Evolutionary conservation across 208 protist genomes (phyloP).

Genomic region (Acanthamoeba healyi): DNA sequence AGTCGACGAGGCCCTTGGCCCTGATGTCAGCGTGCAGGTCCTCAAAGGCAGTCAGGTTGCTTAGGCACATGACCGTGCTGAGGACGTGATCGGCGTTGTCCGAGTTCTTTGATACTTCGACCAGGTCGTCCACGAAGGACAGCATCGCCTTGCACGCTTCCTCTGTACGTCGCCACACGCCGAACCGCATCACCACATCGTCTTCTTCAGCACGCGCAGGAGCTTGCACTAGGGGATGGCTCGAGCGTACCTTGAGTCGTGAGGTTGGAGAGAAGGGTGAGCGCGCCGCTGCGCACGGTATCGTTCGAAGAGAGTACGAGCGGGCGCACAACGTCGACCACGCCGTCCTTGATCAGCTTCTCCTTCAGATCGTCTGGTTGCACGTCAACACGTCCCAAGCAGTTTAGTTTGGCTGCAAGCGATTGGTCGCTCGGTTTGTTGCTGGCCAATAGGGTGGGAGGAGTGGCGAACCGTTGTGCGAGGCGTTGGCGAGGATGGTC

Average conservation of each 20-base stretch:
- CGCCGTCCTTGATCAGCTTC: neutral
- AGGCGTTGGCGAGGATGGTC: constrained; percentile 51
- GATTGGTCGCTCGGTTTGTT: no score
- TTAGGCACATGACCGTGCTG: neutral
- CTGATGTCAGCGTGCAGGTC: neutral
- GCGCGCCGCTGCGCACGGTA: neutral
- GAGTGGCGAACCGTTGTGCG: neutral
- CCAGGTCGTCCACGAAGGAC: neutral
- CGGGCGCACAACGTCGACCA: neutral
- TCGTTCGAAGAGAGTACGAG: neutral
- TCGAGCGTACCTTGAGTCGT: neutral
- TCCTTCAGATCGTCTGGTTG: neutral
- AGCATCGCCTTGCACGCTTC: neutral
- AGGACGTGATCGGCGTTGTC: neutral
- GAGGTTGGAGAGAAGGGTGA: constrained; percentile 19
- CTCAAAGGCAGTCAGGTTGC: neutral
- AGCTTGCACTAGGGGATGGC: no score
- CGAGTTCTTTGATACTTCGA: neutral
- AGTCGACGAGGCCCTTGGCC: neutral
- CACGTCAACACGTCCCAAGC: neutral
- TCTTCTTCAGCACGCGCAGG: no score
- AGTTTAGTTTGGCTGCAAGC: no score
- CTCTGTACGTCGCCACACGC: neutral
- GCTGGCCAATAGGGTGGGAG: no score
- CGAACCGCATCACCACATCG: no score